Evolutionary conservation across 176 grass and related monocot species (phyloP), one percentile per base, ranked within the genome.

Genomic region (Cocos nucifera): DNA sequence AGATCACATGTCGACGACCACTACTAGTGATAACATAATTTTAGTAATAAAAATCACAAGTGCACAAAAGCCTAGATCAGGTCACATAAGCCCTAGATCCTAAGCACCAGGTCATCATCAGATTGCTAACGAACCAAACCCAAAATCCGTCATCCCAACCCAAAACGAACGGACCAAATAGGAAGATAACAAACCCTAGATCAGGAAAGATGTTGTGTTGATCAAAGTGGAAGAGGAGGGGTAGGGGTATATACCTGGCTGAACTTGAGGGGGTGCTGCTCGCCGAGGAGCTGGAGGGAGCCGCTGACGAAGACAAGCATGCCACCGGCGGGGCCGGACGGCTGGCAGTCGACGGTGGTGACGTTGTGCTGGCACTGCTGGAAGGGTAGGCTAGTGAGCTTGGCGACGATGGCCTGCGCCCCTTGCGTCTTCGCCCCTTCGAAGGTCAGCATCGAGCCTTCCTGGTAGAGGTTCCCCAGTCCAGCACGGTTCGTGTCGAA

Each of bases 221-320:
- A n/a, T 22, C 22, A 26, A 26, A 28, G 26, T 7, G 6, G 1
- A 23, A 7, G 4, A 4, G 10, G 22, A n/a, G 6, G 26, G 5
- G 49, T 16, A 66, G 0, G 32, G 32, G 32, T 35, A 35, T 35
- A 7, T 17, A 66, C 63, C 63, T 66, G 49, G 22, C 63, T 66
- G 50, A 66, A 66, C 63, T 66, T 66, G 63, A 66, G 63, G 5
- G 63, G 18, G 24, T 66, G 63, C 6, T 66, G 63, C 63, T 66
- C 50, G 16, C 50, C 63, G 17, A 20, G 49, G 49, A 66, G 63
- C 21, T 66, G 63, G 22, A 66, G 63, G 50, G 63, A 53, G 5
- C 63, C 63, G 50, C 49, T 52, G 22, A 53, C 63, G 23, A 66
- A 66, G 63, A 66, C 63, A 3, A 66, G 63, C 49, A 66, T 53